phyloP scores from a whole-genome alignment of 768 basidiomycete species.

The Macrolepiota albuminosa region DNA sequence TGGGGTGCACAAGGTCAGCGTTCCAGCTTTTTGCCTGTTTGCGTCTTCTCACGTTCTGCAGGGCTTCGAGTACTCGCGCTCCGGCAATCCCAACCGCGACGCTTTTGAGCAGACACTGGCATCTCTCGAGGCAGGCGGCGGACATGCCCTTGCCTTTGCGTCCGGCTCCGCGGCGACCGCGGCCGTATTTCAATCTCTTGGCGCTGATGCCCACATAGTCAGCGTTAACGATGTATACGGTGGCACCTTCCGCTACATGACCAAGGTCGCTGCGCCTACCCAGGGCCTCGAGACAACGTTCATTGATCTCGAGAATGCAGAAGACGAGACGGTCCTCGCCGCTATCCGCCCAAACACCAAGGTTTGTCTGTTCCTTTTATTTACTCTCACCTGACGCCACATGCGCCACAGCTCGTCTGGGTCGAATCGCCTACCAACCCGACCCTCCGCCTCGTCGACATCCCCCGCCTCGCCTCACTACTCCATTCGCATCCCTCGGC shows the following conservation, averaged over 20 bases:
- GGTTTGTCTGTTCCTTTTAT: slow-evolving; percentile 35
- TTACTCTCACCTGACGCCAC: not conserved
- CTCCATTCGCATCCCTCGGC: slow-evolving; percentile 63
- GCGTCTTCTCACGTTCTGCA: not conserved
- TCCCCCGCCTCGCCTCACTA: slow-evolving; percentile 63
- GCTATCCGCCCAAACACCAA: slow-evolving; percentile 78
- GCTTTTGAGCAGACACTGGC: slow-evolving; percentile 78
- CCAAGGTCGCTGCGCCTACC: slow-evolving; percentile 52
- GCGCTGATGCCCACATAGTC: slow-evolving; percentile 67
- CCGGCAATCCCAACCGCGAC: slow-evolving; percentile 82
- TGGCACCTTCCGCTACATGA: slow-evolving; percentile 86
- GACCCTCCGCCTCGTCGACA: slow-evolving; percentile 81
- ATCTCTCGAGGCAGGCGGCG: slow-evolving; percentile 71
- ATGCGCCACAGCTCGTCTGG: slow-evolving; percentile 72
- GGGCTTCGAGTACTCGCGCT: slow-evolving; percentile 91
- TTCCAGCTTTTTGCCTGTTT: not conserved
- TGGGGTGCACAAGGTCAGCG: not conserved
- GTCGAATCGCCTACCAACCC: slow-evolving; percentile 96
- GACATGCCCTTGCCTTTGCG: slow-evolving; percentile 71
- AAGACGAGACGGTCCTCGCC: slow-evolving; percentile 58
- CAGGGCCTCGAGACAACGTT: slow-evolving; percentile 74
- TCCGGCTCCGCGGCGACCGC: slow-evolving; percentile 87
- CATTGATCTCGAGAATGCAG: slow-evolving; percentile 69
- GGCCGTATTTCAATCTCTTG: slow-evolving; percentile 72
- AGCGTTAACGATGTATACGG: slow-evolving; percentile 94